phyloP scores from a whole-genome alignment of 108 stramenopile genomes.

The Stephanodiscus triporus region DNA sequence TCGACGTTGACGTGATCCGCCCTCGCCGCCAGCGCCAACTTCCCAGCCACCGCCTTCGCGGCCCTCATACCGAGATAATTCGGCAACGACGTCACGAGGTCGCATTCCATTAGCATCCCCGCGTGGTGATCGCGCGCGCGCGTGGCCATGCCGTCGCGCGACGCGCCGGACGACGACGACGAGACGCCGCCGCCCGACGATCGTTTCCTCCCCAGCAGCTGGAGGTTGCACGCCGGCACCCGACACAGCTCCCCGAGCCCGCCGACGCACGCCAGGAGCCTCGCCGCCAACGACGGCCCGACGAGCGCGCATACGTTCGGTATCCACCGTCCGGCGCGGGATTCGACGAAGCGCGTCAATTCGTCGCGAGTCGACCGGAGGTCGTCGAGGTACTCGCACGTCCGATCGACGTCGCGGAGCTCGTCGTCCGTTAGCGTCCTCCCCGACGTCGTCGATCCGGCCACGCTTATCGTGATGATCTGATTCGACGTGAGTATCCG shows the following conservation, averaged over 20 bases:
- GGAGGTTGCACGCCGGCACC: slow-evolving; percentile 88
- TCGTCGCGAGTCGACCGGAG: slow-evolving; percentile 52
- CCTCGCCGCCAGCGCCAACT: slow-evolving; percentile 78
- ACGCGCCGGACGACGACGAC: slow-evolving; percentile 45
- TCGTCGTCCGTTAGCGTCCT: slow-evolving; percentile 61
- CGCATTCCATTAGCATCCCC: slow-evolving; percentile 85
- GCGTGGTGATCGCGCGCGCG: slow-evolving; percentile 57
- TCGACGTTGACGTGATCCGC: slow-evolving; percentile 83
- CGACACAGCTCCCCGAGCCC: slow-evolving; percentile 86
- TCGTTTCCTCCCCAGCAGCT: slow-evolving; percentile 66
- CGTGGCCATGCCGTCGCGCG: slow-evolving; percentile 39
- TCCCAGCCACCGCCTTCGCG: slow-evolving; percentile 86
- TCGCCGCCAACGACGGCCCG: slow-evolving; percentile 84
- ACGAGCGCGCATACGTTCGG: slow-evolving; percentile 80
- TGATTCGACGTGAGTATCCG: slow-evolving; percentile 75
- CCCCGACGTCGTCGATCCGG: slow-evolving; percentile 86
- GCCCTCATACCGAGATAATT: slow-evolving; percentile 81
- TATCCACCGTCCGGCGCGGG: slow-evolving; percentile 68
- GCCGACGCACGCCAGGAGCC: slow-evolving; percentile 90
- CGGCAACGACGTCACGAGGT: slow-evolving; percentile 74
- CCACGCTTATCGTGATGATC: slow-evolving; percentile 93
- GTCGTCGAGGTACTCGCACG: slow-evolving; percentile 66
- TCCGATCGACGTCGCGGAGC: slow-evolving; percentile 50
- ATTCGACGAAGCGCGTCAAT: slow-evolving; percentile 76
- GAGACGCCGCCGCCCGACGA: background rate